Evolutionary conservation across 1,139 yeast species (phyloP).

Genomic region (Suhomyces wounanorum): DNA sequence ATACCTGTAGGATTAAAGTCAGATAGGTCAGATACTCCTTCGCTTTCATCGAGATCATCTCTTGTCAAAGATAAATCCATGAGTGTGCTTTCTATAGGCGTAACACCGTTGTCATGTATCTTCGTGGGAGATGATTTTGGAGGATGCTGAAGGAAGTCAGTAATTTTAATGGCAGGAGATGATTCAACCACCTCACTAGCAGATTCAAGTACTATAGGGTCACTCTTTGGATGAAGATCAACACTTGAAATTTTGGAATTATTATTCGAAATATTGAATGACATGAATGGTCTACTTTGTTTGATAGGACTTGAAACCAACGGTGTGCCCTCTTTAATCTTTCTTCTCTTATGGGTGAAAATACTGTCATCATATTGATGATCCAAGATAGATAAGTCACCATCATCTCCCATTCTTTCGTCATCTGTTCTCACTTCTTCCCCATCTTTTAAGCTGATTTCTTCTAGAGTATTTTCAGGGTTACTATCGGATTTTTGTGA

Average conservation of each 20-base stretch:
- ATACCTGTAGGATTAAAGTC: slow-evolving; percentile 6
- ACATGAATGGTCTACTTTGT: slow-evolving; percentile 6
- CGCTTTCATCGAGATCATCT: neutral
- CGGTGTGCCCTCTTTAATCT: slow-evolving; percentile 3
- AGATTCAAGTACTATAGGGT: slow-evolving; percentile 14
- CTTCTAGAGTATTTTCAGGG: neutral
- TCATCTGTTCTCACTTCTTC: slow-evolving; percentile 19
- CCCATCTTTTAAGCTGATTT: slow-evolving; percentile 3
- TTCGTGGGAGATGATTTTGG: slow-evolving; percentile 18
- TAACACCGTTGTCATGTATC: neutral
- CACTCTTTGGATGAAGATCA: slow-evolving; percentile 11
- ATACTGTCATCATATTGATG: slow-evolving; percentile 18
- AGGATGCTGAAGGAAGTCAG: slow-evolving; percentile 12
- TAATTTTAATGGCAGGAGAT: slow-evolving; percentile 15
- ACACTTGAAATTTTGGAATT: slow-evolving; percentile 9
- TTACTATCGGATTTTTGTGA: neutral
- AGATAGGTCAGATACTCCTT: slow-evolving; percentile 1
- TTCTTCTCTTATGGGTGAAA: slow-evolving; percentile 16
- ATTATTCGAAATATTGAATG: slow-evolving; percentile 9
- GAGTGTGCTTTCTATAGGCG: slow-evolving; percentile 2
- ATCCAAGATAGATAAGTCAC: slow-evolving; percentile 2
- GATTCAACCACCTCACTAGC: slow-evolving; percentile 18
- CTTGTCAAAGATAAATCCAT: slow-evolving; percentile 5
- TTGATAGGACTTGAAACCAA: slow-evolving; percentile 7
- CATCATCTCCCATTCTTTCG: slow-evolving; percentile 11